Evolutionary conservation across 2,329 filamentous ascomycete genomes (phyloP).

Genomic region (Fusarium heterosporum): DNA sequence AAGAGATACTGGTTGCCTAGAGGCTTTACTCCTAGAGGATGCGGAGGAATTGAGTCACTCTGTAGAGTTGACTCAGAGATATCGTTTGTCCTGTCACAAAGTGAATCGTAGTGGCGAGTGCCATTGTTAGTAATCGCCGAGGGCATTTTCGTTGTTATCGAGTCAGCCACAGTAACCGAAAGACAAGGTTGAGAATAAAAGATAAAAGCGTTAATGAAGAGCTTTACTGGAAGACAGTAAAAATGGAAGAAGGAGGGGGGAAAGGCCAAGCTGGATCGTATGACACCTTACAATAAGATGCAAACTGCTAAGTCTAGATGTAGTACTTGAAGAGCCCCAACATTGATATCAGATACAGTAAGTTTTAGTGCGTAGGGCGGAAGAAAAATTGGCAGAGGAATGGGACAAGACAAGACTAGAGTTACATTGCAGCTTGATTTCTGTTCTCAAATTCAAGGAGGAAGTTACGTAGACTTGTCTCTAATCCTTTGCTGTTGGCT

Average conservation of each 20-base stretch:
- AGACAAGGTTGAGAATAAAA: neutral
- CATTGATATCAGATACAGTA: constrained; percentile 11
- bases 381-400: constrained; percentile 38
- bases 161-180: constrained; percentile 2
- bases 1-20: constrained; percentile 84
- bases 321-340: neutral
- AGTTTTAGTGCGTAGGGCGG: constrained; percentile 37
- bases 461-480: constrained; percentile 9
- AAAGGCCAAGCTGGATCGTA: constrained; percentile 24
- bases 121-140: constrained; percentile 28
- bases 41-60: constrained; percentile 71
- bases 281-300: constrained; percentile 27
- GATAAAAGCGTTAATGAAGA: neutral
- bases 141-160: constrained; percentile 34
- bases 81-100: constrained; percentile 41
- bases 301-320: constrained; percentile 7
- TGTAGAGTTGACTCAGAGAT: constrained; percentile 44
- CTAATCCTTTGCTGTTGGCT: neutral
- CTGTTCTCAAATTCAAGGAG: neutral
- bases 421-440: constrained; percentile 25
- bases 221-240: neutral
- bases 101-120: constrained; percentile 25
- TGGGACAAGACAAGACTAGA: constrained; percentile 19
- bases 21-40: constrained; percentile 88
- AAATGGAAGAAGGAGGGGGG: neutral